Conservation (phyloP, 2,329 filamentous ascomycete species). For the Trichoderma guizhouense region DNA sequence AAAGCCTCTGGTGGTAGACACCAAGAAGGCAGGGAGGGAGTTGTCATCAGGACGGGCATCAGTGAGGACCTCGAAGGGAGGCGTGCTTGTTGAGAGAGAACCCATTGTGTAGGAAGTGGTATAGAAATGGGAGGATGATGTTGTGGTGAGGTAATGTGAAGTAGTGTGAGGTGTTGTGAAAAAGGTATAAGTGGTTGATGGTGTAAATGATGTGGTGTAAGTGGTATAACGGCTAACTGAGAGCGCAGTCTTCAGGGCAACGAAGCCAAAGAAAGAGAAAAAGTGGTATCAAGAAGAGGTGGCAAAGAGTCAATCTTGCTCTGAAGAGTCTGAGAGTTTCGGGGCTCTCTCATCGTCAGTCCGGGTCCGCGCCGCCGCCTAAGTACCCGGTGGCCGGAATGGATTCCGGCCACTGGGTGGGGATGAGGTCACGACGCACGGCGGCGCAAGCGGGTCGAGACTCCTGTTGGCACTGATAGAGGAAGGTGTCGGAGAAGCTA, state of each 20-base stretch:
- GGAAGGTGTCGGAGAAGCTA: conserved; percentile 20
- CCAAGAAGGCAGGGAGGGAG: conserved; percentile 72
- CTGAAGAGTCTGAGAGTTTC: conserved; percentile 3
- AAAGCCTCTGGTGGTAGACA: conserved; percentile 71
- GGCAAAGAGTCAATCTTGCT: not conserved
- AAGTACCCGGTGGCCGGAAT: conserved; percentile 51
- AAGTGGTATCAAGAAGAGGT: not conserved
- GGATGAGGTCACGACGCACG: conserved; percentile 25
- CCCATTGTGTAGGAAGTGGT: conserved; percentile 35
- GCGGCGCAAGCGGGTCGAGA: conserved; percentile 22
- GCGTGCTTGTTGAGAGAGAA: conserved; percentile 33
- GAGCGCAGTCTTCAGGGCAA: not conserved
- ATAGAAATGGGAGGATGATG: not conserved
- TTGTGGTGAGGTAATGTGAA: not conserved
- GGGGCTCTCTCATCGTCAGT: conserved; percentile 12
- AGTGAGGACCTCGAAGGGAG: conserved; percentile 57
- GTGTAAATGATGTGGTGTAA: conserved; percentile 8
- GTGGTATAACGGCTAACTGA: not conserved
- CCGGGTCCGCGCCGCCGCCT: conserved; percentile 35
- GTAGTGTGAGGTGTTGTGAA: not conserved
- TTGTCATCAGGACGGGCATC: conserved; percentile 61
- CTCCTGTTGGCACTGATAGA: conserved; percentile 8
- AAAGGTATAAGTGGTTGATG: conserved; percentile 12
- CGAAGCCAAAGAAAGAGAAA: not conserved
- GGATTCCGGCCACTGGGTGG: conserved; percentile 42